Evolutionary conservation across 805 yeast species (phyloP), one percentile per base, ranked within the genome.

Genomic region (Zygoascus biomembranicola): DNA sequence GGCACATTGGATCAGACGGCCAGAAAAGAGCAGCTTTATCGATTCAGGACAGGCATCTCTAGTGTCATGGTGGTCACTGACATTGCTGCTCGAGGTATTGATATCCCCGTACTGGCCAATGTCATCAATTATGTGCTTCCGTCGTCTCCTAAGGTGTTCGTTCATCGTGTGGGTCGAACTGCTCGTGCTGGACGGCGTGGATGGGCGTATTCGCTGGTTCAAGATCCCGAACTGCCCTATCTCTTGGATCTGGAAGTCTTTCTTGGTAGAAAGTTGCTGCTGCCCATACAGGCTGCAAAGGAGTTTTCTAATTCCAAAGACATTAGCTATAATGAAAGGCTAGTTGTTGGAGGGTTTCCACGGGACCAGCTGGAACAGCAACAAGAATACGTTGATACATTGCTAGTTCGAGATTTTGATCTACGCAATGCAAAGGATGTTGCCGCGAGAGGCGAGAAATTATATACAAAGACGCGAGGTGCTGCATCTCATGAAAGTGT

Each of bases 121-220:
- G 99, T 94, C 51, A 78, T 94, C 61, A 94, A 94, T 68, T 94
- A 80, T 69, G 82, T 96, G 1, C 75, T 94, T 56, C 98, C 98
- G 10, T 85, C 89, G 1, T 84, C 95, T 1, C 89, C 97, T 3
- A 94, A 95, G 69, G 86, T 92, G 55, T 94, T 94, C 69, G 80
- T 94, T 53, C 99, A 94, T 71, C 82, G 99, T 72, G 98, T 94
- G 47, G 99, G 99, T 69, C 84, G 99, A 78, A 94, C 99, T 47
- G 99, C 99, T 10, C 86, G 99, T 78, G 99, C 99, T 8, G 99
- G 99, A 67, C 85, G 89, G 67, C 82, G 79, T 61, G 99, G 99
- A 66, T 90, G 97, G 95, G 99, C 99, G 0, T 94, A 87, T 67
- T 85, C 97, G 2, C 80, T 94, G 56, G 85, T 90, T 8, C 77